Percentiles rank a stretch among this genome's conserved stretches.
These are phyloP conservation scores for Prosopis cineraria DNA, from an alignment of 306 rosid species.

Conservation along the genomic window DNA sequence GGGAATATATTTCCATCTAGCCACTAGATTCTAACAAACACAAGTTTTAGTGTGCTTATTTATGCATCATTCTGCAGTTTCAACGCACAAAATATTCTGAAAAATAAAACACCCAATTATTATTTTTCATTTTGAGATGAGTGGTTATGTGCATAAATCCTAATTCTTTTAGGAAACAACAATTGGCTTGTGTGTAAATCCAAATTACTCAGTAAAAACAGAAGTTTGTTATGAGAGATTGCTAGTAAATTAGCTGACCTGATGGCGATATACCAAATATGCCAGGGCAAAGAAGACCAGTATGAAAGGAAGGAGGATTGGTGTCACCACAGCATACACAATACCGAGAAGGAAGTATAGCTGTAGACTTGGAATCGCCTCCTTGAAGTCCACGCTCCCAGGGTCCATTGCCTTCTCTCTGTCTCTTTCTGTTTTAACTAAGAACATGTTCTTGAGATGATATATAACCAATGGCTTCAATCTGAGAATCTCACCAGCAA, in stretches of 20 bases:
- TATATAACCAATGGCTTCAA: conserved; percentile 87
- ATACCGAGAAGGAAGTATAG: conserved; percentile 91
- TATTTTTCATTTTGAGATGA: not conserved
- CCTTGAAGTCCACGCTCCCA: conserved; percentile 84
- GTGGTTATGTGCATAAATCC: not conserved
- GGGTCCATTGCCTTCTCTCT: conserved; percentile 89
- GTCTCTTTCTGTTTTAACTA: conserved; percentile 96
- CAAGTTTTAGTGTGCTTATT: not conserved
- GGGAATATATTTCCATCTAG: too few species aligned
- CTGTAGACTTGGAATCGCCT: conserved; percentile 91
- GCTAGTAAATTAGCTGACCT: conserved; percentile 55
- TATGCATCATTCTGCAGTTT: not conserved
- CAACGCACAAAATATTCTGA: too few species aligned
- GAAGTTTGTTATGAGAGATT: not conserved
- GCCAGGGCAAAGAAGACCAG: conserved; percentile 93
- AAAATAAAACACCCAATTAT: too few species aligned
- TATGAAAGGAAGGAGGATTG: conserved; percentile 95
- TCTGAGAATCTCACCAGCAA: conserved; percentile 94
- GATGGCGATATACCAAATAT: conserved; percentile 96
- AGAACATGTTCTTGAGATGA: conserved; percentile 89
- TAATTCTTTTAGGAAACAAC: not conserved
- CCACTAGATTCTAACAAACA: not conserved
- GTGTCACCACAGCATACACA: conserved; percentile 94
- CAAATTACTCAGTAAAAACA: not conserved
- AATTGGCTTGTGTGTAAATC: not conserved